phyloP scores from a whole-genome alignment of 306 rosid genomes.

The Rosa persica region DNA sequence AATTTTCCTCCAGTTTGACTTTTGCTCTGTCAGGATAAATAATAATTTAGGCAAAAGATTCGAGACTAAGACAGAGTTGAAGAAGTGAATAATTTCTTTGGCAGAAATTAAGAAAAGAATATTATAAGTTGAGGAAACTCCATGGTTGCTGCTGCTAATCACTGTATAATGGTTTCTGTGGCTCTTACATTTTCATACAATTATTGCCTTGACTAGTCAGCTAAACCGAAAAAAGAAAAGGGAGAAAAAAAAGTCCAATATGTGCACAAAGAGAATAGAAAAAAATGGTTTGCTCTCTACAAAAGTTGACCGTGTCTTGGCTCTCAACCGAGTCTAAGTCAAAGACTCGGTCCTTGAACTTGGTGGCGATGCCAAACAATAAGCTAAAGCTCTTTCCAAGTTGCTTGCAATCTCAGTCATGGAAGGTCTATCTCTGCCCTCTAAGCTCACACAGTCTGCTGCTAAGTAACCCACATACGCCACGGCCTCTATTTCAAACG shows the following conservation, averaged over 20 bases:
- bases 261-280: neutral
- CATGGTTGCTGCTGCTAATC: neutral
- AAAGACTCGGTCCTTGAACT: conserved; percentile 45
- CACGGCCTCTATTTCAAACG: conserved; percentile 80
- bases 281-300: conserved; percentile 7
- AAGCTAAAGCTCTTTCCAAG: conserved; percentile 64
- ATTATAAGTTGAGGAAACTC: neutral
- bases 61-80: conserved; percentile 9
- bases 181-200: neutral
- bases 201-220: neutral
- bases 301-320: neutral
- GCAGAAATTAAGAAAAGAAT: neutral
- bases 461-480: conserved; percentile 77
- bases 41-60: neutral
- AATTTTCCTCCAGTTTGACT: conserved; percentile 22
- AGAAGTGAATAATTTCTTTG: neutral
- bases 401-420: conserved; percentile 58
- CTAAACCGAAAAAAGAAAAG: neutral
- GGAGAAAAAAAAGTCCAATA: neutral
- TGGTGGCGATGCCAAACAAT: conserved; percentile 47
- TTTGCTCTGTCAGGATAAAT: neutral
- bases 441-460: conserved; percentile 62
- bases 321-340: neutral
- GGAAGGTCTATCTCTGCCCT: conserved; percentile 64
- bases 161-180: neutral